These are phyloP conservation scores for Aureobasidium vineae DNA, from an alignment of 2,329 filamentous ascomycete genomes.

Conservation along the genomic window DNA sequence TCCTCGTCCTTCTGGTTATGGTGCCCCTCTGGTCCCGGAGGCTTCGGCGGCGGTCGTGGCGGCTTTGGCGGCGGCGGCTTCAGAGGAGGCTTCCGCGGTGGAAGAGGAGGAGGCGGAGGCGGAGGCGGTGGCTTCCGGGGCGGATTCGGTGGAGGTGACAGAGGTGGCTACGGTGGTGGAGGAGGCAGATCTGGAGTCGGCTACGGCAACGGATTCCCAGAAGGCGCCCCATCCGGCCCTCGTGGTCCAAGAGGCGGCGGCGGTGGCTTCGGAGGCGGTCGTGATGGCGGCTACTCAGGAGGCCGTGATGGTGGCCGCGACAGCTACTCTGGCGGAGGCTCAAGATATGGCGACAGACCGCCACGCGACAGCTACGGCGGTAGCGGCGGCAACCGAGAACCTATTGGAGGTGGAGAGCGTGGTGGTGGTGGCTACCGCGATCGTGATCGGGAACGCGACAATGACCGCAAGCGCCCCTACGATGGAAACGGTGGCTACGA, in stretches of 20 bases:
- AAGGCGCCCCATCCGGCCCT: constrained; percentile 51
- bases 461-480: constrained; percentile 59
- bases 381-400: constrained; percentile 47
- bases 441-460: constrained; percentile 49
- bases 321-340: constrained; percentile 29
- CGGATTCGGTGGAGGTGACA: constrained; percentile 41
- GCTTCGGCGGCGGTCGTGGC: constrained; percentile 55
- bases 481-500: constrained; percentile 71
- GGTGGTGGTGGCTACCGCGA: constrained; percentile 51
- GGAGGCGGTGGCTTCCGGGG: constrained; percentile 35
- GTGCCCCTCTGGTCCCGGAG: constrained; percentile 57
- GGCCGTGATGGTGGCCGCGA: constrained; percentile 34
- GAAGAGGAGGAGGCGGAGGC: constrained; percentile 38
- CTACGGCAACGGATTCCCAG: constrained; percentile 48
- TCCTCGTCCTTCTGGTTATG: constrained; percentile 66
- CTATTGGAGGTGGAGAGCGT: constrained; percentile 41
- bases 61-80: constrained; percentile 50
- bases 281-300: constrained; percentile 32
- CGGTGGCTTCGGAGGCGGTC: constrained; percentile 37
- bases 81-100: constrained; percentile 51
- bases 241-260: constrained; percentile 33
- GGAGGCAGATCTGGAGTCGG: constrained; percentile 48
- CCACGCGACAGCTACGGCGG: constrained; percentile 60
- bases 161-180: constrained; percentile 33
- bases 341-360: constrained; percentile 56